Percentiles rank a stretch among this genome's conserved stretches.
Evolutionary conservation across 768 basidiomycete species (phyloP).

Genomic region (Atractiella rhizophila): DNA sequence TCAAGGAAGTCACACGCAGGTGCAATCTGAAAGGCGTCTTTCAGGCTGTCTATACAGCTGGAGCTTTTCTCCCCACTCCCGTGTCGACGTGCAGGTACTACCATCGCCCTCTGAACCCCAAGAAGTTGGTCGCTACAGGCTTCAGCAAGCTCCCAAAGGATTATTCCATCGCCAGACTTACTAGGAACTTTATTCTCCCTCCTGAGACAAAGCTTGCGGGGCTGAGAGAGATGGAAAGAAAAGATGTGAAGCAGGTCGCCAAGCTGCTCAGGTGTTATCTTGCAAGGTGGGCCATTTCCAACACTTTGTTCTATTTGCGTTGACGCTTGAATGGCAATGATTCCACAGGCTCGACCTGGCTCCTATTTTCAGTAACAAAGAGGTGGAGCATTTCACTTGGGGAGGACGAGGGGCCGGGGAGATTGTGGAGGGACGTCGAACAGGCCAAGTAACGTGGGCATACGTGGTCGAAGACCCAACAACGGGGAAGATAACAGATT

Average conservation of each 20-base stretch:
- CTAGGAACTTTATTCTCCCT: slow-evolving; percentile 45
- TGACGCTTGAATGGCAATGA: no score
- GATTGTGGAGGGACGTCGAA: slow-evolving; percentile 30
- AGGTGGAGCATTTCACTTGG: slow-evolving; percentile 63
- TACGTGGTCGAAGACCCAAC: slow-evolving; percentile 87
- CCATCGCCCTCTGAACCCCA: slow-evolving; percentile 72
- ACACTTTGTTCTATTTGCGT: no score
- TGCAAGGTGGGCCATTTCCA: no score
- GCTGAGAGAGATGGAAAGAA: slow-evolving; percentile 64
- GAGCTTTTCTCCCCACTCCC: slow-evolving; percentile 78
- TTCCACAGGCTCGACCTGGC: slow-evolving; percentile 61
- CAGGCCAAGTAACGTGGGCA: slow-evolving; percentile 75
- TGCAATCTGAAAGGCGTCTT: slow-evolving; percentile 71
- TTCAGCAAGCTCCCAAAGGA: slow-evolving; percentile 69
- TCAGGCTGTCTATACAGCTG: slow-evolving; percentile 92
- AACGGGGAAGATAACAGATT: slow-evolving; percentile 67
- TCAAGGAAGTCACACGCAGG: slow-evolving; percentile 88
- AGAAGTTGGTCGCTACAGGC: slow-evolving; percentile 67
- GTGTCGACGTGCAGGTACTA: slow-evolving; percentile 71
- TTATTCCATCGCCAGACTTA: slow-evolving; percentile 77
- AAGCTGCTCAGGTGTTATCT: slow-evolving; percentile 52
- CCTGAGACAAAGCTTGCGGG: slow-evolving; percentile 27
- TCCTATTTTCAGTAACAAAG: slow-evolving; percentile 46
- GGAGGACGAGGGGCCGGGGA: slow-evolving; percentile 49
- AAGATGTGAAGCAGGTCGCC: slow-evolving; percentile 44